A percentile compares a stretch with the other conserved stretches of the same genome.
Conservation (phyloP, 345 rosid genomes). For the Erodium maritimum region DNA sequence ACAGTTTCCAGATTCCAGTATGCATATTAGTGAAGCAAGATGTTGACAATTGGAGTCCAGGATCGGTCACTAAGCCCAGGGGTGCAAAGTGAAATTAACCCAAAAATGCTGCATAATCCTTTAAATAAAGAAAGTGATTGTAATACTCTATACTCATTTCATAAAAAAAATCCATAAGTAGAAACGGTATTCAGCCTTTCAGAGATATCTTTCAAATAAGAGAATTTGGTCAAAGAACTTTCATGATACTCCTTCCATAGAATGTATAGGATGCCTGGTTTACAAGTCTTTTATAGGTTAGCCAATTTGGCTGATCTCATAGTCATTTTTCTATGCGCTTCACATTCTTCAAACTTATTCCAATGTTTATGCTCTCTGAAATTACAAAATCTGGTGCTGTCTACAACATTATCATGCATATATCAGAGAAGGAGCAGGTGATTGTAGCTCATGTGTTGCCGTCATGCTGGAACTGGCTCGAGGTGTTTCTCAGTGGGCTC, state of each 20-base stretch:
- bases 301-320: not conserved
- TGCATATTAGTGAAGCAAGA: not conserved
- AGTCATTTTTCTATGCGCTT: not conserved
- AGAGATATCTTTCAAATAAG: not conserved
- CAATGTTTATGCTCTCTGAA: not conserved
- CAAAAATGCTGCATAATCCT: not conserved
- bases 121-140: not conserved
- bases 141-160: not conserved
- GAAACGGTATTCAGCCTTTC: not conserved
- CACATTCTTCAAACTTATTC: not conserved
- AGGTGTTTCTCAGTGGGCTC: conserved; percentile 85
- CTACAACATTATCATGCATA: conserved; percentile 11
- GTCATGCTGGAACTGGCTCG: conserved; percentile 98
- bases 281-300: not conserved
- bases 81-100: not conserved
- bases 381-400: not conserved
- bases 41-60: not conserved
- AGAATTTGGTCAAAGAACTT: not conserved
- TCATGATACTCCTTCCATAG: not conserved
- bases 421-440: conserved; percentile 92
- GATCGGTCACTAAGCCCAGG: not conserved
- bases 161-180: not conserved
- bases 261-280: not conserved
- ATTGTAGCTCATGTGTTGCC: conserved; percentile 89
- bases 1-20: not conserved